Percentiles rank a stretch among this genome's conserved stretches.
Conservation (phyloP, 352 stramenopile genomes). For the Phytophthora chlamydospora region DNA sequence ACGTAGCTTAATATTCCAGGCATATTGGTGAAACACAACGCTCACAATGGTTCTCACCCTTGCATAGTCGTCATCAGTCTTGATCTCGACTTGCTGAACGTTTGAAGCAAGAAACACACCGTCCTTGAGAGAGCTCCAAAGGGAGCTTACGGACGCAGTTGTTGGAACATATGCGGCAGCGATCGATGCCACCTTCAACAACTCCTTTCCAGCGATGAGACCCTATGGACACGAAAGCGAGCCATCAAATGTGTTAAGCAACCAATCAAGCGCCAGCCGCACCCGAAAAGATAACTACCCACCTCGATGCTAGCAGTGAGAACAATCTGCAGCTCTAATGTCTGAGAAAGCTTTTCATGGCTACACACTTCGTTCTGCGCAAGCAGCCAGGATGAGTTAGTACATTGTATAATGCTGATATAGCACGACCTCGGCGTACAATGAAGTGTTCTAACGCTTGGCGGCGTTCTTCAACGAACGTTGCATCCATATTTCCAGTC, state of each 20-base stretch:
- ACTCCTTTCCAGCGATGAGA: slow-evolving; percentile 81
- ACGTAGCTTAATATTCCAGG: neutral
- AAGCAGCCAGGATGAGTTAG: neutral
- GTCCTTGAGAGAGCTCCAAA: slow-evolving; percentile 88
- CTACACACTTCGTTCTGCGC: slow-evolving; percentile 85
- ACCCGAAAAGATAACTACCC: slow-evolving; percentile 7
- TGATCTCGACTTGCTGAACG: slow-evolving; percentile 87
- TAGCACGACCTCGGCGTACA: slow-evolving; percentile 34
- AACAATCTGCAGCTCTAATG: slow-evolving; percentile 84
- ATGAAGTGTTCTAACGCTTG: slow-evolving; percentile 91
- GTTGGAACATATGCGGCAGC: slow-evolving; percentile 82
- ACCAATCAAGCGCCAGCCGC: neutral
- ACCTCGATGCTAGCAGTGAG: slow-evolving; percentile 85
- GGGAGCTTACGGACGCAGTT: slow-evolving; percentile 68
- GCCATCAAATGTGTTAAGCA: slow-evolving; percentile 1
- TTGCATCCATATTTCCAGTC: slow-evolving; percentile 90
- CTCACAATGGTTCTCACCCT: slow-evolving; percentile 40
- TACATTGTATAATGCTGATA: slow-evolving; percentile 5
- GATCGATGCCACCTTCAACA: slow-evolving; percentile 78
- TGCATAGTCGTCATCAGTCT: slow-evolving; percentile 87
- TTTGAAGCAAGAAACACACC: slow-evolving; percentile 78
- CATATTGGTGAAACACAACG: neutral
- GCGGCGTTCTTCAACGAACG: slow-evolving; percentile 88
- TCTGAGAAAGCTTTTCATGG: slow-evolving; percentile 85
- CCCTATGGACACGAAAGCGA: slow-evolving; percentile 42